Conservation (phyloP, 176 grass and related monocot species). For the Aegilops longissima region DNA sequence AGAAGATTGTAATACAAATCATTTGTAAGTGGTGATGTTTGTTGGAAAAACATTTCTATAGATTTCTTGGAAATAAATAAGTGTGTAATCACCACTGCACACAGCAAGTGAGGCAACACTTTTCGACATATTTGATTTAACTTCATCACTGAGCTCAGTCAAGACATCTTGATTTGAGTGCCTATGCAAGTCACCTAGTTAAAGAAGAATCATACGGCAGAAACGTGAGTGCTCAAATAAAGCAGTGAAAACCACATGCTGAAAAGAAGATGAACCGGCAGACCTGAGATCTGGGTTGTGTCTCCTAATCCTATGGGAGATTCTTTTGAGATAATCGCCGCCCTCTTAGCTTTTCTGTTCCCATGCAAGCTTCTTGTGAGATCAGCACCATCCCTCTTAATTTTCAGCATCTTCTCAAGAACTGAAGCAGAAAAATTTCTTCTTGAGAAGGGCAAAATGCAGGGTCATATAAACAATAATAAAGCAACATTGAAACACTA, state of each 20-base stretch:
- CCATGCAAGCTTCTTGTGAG: background rate
- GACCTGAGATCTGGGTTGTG: background rate
- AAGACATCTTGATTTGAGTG: background rate
- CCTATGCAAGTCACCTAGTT: background rate
- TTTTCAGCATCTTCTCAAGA: background rate
- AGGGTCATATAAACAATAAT: background rate
- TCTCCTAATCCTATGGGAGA: background rate
- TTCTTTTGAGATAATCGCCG: background rate
- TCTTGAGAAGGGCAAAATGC: background rate
- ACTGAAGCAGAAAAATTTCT: background rate
- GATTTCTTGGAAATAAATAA: background rate
- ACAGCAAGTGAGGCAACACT: background rate
- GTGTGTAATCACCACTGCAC: background rate
- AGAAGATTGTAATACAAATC: background rate
- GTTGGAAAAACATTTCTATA: background rate
- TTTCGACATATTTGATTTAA: background rate
- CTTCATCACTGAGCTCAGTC: background rate
- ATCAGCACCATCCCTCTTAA: background rate
- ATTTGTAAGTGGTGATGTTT: background rate
- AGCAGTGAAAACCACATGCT: background rate
- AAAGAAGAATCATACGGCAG: background rate
- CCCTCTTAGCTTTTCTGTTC: background rate
- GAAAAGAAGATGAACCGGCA: background rate
- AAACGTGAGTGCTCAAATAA: background rate
- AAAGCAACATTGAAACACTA: background rate